Evolutionary conservation across 108 stramenopile genomes (phyloP), one percentile per base, ranked within the genome.

Genomic region (Nitzschia putrida): DNA sequence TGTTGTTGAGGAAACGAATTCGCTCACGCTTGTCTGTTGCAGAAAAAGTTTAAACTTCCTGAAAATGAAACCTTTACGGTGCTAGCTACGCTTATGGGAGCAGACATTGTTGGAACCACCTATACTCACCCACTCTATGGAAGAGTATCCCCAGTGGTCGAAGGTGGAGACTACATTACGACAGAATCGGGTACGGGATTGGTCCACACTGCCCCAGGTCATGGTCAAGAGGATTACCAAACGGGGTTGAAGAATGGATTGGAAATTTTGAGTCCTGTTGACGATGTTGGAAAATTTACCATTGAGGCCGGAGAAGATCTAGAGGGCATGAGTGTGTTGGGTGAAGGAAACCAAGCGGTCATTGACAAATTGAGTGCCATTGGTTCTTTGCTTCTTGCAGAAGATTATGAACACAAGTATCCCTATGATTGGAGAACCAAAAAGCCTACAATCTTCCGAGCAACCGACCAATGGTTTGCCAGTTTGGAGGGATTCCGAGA

Each of bases 401-500:
- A 97, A 78, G 89, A 94, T 55, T 98, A 98, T 73, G 83, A 82
- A 16, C 99, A 99, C 85, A 97, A 98, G 64, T 99, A 99, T 79
- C 99, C 99, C 0, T 98, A 98, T 78, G 99, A 99, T 79, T 99
- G 99, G 99, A 81, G 99, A 68, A 98, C 98, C 18, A 99, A 99
- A 81, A 96, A 97, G 69, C 99, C 99, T 22, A 97, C 97, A 21
- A 98, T 99, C 61, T 97, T 98, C 72, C 89, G 97, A 37, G 97
- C 97, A 0, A 99, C 99, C 18, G 93, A 91, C 70, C 99, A 99
- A 79, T 99, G 99, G 99, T 99, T 99, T 81, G 97, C 97, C 7
- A 94, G 94, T 45, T 95, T 97, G 3, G 94, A 96, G 72, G 88
- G 87, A 22, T 98, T 98, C 71, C 80, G 96, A 61, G 94, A 96